A percentile compares a stretch with the other conserved stretches of the same genome.
These are phyloP conservation scores for Trichosanthes truncata DNA, from an alignment of 306 rosid species.

Conservation along the genomic window DNA sequence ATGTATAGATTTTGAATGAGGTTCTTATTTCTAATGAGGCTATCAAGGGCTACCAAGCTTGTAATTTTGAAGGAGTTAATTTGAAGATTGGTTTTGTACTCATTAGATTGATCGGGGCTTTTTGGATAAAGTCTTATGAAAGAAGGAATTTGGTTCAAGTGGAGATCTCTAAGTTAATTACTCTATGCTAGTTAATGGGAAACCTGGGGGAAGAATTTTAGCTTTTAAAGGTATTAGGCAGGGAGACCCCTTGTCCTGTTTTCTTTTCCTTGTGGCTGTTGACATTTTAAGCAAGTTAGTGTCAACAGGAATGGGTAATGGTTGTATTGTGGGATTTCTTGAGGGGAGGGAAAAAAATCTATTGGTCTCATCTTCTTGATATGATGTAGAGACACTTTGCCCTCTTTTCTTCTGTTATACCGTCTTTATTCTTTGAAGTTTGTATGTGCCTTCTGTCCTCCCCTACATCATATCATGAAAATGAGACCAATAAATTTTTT, in stretches of 20 bases:
- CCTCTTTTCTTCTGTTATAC: not conserved
- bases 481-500: not conserved
- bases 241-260: not conserved
- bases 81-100: not conserved
- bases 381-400: not conserved
- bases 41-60: not conserved
- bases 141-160: not conserved
- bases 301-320: not conserved
- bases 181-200: not conserved
- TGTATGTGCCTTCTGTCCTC: not conserved
- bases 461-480: not conserved
- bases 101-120: not conserved
- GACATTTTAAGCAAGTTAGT: not conserved
- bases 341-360: not conserved
- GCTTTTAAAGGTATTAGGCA: not conserved
- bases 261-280: not conserved
- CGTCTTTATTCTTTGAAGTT: not conserved
- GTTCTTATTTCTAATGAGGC: not conserved
- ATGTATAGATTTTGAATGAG: not conserved
- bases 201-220: not conserved
- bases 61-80: not conserved
- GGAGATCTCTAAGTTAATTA: not conserved
- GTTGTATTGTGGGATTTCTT: not conserved
- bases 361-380: not conserved
- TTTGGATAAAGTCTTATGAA: not conserved